Base-by-base conservation (phyloP, 192 early-diverging fungal species). In the Coemansia interrupta region DNA sequence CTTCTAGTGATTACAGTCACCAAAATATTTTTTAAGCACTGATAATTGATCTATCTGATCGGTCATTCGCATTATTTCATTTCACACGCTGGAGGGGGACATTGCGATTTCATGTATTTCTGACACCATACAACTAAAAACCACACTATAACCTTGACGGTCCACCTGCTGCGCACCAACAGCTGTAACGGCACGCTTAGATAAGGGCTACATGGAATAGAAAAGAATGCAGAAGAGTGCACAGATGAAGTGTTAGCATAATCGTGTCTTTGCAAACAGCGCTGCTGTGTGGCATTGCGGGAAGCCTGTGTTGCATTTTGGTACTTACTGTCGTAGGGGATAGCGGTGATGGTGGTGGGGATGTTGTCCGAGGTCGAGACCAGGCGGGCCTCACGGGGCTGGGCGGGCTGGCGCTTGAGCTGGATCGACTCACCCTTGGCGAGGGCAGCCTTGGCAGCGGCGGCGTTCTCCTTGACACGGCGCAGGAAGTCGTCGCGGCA, bases 401-500 rank as follows among this genome's bases (percentile, higher is more conserved):
- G 79, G 42, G 66, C 88, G 54, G 96, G 95, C 79, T 86, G 86
- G 75, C 96, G 89, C 89, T 94, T 97, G 63, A 95, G 80, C 82
- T 84, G 83, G 71, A 91, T 74, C 54, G 80, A 74, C 60, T 81
- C 82, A 47, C 89, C 91, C 70, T 85, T 83, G 58, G 75, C 84
- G 72, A 87, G 91, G 67, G 96, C 93, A 50, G 90, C 90, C 72
- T 86, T 82, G 84, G 88, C 86, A 68, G 82, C 81, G 49, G 82
- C 84, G 24, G 89, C 90, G 85, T 97, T 99, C 71, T 90, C 86
- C 88, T 95, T 95, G 74, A 97, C 95, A 76, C 96, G 91, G 42
- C 88, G 84, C 82, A 97, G 84, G 87, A 99, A 99, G 68, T 96
- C 93, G 66, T 90, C 84, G 78, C 96, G 91, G 87, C 95, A 96